These are phyloP conservation scores for Neurospora sp. DNA, from an alignment of 495 filamentous ascomycete genomes.

Conservation along the genomic window DNA sequence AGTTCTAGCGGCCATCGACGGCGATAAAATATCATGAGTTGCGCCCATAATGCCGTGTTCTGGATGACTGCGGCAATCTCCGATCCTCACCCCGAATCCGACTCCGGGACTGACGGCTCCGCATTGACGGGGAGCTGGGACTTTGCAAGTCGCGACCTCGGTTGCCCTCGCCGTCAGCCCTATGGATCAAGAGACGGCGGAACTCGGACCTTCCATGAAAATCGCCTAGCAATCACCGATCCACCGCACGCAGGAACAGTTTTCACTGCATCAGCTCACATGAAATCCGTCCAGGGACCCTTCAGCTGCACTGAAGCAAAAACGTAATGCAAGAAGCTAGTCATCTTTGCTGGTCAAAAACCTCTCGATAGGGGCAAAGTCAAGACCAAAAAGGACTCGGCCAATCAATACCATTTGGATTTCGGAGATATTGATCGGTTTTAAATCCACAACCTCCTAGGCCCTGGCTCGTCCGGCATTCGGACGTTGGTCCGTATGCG, in stretches of 20 bases:
- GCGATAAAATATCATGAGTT: background rate
- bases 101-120: background rate
- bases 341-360: too few species aligned
- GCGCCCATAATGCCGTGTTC: background rate
- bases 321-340: too few species aligned
- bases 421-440: background rate
- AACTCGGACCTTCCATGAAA: background rate
- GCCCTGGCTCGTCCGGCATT: background rate
- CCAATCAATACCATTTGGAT: background rate
- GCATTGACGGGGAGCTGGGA: background rate
- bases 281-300: background rate
- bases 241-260: background rate
- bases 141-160: background rate
- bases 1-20: background rate
- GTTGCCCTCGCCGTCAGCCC: background rate
- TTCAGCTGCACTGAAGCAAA: too few species aligned
- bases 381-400: background rate
- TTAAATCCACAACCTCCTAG: background rate
- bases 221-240: background rate
- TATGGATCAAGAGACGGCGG: background rate
- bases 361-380: background rate
- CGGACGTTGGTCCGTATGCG: background rate
- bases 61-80: background rate
- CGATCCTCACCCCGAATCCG: background rate
- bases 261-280: background rate